Percentiles rank a stretch among this genome's conserved stretches.
Evolutionary conservation across 192 early-diverging fungal species (phyloP).

Genomic region (Geranomyces michiganensis): DNA sequence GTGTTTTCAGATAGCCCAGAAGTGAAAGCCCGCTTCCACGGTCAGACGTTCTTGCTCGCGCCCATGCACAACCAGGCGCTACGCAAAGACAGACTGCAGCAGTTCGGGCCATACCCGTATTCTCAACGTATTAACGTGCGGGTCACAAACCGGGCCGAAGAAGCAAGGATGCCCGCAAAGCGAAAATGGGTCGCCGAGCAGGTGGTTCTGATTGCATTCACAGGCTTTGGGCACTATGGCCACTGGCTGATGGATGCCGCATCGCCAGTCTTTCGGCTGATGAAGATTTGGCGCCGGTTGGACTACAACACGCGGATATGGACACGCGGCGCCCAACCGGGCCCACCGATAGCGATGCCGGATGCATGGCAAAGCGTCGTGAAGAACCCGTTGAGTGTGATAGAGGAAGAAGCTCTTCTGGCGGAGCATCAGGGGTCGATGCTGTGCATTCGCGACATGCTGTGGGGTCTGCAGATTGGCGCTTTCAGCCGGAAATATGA

Average conservation of each 20-base stretch:
- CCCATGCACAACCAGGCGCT: slow-evolving; percentile 2
- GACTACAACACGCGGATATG: slow-evolving; percentile 3
- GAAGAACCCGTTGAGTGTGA: background rate
- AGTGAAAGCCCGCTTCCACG: background rate
- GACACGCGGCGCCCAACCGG: background rate
- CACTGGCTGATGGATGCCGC: slow-evolving; percentile 5
- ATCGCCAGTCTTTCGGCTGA: background rate
- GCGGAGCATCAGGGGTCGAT: background rate
- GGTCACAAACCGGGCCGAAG: too few relatives aligned
- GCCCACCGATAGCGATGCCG: too few relatives aligned
- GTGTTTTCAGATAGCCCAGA: background rate
- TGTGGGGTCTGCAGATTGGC: slow-evolving; percentile 13
- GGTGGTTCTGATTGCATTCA: too few relatives aligned
- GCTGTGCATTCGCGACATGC: slow-evolving; percentile 2
- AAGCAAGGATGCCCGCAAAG: too few relatives aligned
- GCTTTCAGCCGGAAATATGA: background rate
- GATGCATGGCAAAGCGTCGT: background rate
- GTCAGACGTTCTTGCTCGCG: background rate
- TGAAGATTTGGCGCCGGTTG: background rate
- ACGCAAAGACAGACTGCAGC: slow-evolving; percentile 4
- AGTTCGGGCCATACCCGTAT: too few relatives aligned
- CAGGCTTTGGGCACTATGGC: background rate
- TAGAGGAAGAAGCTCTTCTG: background rate
- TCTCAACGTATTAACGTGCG: too few relatives aligned
- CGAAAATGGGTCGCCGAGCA: too few relatives aligned